Conservation (phyloP, 768 basidiomycete genomes). For the Gymnopilus dilepis region DNA sequence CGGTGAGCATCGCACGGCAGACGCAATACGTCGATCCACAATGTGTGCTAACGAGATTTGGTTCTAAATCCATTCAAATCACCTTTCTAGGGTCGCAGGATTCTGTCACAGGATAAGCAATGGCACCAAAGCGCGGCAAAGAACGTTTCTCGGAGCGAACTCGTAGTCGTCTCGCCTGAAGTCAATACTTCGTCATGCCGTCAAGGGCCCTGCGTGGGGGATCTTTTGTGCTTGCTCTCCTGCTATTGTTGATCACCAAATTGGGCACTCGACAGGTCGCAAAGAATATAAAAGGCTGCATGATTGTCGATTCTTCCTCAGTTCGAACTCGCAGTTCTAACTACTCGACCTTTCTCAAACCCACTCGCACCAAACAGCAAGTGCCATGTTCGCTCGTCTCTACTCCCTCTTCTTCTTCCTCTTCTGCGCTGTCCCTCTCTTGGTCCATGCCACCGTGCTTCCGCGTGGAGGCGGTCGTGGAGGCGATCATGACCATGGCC, state of each 20-base stretch:
- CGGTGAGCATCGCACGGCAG: not conserved
- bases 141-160: not conserved
- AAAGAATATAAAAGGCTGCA: constrained; percentile 16
- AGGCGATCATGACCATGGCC: too few relatives aligned
- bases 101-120: not conserved
- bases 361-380: too few relatives aligned
- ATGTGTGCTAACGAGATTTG: too few relatives aligned
- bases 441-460: constrained; percentile 24
- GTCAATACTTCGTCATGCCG: not conserved
- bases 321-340: constrained; percentile 19
- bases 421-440: constrained; percentile 27
- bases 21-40: too few relatives aligned
- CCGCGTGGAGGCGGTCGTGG: constrained; percentile 15
- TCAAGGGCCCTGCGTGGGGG: not conserved
- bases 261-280: constrained; percentile 46
- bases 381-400: constrained; percentile 28
- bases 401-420: constrained; percentile 23
- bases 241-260: not conserved
- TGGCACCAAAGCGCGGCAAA: not conserved
- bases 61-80: too few relatives aligned
- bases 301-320: constrained; percentile 7
- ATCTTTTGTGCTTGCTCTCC: not conserved
- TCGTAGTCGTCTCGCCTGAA: not conserved
- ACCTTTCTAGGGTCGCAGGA: not conserved
- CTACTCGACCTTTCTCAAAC: not conserved